phyloP scores from a whole-genome alignment of 371 early-diverging fungal species.

The Coemansia sp. region DNA sequence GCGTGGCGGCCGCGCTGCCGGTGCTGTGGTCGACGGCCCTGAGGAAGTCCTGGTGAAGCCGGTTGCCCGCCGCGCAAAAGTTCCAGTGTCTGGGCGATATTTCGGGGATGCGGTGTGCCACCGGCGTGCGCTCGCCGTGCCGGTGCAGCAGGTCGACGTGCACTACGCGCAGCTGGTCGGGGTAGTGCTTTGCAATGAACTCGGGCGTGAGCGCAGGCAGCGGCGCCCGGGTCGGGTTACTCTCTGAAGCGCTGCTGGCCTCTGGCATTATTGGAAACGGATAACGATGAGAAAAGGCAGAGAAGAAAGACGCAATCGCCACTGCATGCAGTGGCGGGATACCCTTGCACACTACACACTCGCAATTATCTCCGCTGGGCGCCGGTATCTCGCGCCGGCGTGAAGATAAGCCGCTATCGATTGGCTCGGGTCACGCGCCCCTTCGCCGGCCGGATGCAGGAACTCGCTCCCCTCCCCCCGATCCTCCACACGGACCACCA shows the following conservation, averaged over 20 bases:
- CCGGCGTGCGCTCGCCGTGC: constrained; percentile 65
- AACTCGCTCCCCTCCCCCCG: too few relatives aligned
- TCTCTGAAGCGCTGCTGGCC: background rate
- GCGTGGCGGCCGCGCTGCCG: background rate
- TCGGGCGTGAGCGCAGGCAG: constrained; percentile 41
- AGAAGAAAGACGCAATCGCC: background rate
- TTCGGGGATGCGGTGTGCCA: constrained; percentile 51
- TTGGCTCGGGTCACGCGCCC: background rate
- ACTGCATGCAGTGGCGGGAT: background rate
- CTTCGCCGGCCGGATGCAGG: background rate
- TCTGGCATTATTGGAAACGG: background rate
- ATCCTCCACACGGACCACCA: background rate
- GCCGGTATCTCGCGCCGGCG: background rate
- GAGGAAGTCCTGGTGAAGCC: constrained; percentile 56
- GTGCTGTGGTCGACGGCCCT: constrained; percentile 27
- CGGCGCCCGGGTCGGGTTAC: constrained; percentile 21
- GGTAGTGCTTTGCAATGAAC: constrained; percentile 41
- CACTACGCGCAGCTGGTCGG: constrained; percentile 16
- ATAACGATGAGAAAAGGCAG: background rate
- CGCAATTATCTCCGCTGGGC: background rate
- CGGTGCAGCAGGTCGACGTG: constrained; percentile 60
- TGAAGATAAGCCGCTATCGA: background rate
- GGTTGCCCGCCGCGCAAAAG: constrained; percentile 55
- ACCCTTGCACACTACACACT: background rate
- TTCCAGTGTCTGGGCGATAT: constrained; percentile 58